These are phyloP conservation scores for Cutaneotrichosporon sp. DNA, from an alignment of 1,284 basidiomycete genomes.

Conservation along the genomic window DNA sequence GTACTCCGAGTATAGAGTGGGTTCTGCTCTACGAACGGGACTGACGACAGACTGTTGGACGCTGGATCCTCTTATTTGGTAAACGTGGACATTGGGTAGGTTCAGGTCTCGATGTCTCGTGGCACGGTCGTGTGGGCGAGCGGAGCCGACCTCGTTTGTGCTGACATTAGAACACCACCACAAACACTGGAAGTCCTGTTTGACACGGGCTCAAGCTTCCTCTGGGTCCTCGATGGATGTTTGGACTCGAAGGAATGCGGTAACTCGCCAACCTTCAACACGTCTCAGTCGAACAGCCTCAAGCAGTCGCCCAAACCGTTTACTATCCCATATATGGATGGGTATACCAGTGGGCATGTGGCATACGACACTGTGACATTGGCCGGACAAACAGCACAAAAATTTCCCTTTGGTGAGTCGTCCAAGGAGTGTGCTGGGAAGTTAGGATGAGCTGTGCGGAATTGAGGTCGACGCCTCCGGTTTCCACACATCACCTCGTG, in stretches of 20 bases:
- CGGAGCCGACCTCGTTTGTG: too few species aligned
- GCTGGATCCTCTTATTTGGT: too few species aligned
- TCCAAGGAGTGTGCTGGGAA: too few species aligned
- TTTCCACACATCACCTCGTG: not conserved
- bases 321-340: not conserved
- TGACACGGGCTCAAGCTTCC: constrained; percentile 58
- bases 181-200: constrained; percentile 56
- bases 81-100: too few species aligned
- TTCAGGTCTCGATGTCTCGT: too few species aligned
- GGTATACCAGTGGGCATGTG: not conserved
- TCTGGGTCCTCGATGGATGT: constrained; percentile 46
- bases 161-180: constrained; percentile 41
- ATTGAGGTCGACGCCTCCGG: too few species aligned
- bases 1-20: too few species aligned
- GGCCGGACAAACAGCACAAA: not conserved
- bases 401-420: not conserved
- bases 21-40: too few species aligned
- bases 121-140: too few species aligned
- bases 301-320: constrained; percentile 30
- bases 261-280: constrained; percentile 17
- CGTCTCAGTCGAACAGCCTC: constrained; percentile 22
- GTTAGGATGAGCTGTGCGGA: too few species aligned
- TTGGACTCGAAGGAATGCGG: constrained; percentile 17
- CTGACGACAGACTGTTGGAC: too few species aligned
- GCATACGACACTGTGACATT: not conserved